Percentiles rank a stretch among this genome's conserved stretches.
Conservation (phyloP, 2,329 filamentous ascomycete genomes). For the Apiospora sp. region DNA sequence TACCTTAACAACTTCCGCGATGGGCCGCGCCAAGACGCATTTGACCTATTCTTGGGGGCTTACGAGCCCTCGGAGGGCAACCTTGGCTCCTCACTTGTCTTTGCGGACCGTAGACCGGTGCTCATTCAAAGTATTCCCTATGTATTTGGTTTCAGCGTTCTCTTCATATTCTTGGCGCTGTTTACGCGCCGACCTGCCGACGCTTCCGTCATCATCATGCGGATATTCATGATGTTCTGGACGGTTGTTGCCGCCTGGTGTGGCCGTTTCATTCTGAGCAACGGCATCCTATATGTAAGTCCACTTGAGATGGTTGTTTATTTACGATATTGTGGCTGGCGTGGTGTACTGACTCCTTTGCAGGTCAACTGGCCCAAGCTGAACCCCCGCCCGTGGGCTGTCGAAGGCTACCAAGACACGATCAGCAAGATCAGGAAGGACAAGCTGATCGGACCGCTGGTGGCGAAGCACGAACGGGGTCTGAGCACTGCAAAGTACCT, state of each 20-base stretch:
- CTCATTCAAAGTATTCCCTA: constrained; percentile 95
- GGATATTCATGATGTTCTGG: constrained; percentile 85
- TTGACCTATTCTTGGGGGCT: constrained; percentile 89
- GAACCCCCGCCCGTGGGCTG: constrained; percentile 85
- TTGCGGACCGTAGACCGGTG: constrained; percentile 84
- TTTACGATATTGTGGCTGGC: background rate
- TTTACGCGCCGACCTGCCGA: constrained; percentile 77
- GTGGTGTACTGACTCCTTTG: background rate
- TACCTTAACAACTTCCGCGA: constrained; percentile 94
- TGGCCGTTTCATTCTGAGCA: constrained; percentile 77
- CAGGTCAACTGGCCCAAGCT: constrained; percentile 99
- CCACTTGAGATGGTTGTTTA: constrained; percentile 13
- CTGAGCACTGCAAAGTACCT: constrained; percentile 83
- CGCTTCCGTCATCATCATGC: constrained; percentile 79
- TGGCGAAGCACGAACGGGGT: constrained; percentile 80
- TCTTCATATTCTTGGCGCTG: constrained; percentile 79
- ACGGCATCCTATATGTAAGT: constrained; percentile 95
- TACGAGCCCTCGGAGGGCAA: constrained; percentile 79
- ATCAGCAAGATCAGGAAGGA: constrained; percentile 84
- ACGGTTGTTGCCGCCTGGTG: constrained; percentile 74
- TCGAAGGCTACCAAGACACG: constrained; percentile 89
- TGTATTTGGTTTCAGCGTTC: constrained; percentile 83
- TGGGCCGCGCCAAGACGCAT: constrained; percentile 92
- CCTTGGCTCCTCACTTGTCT: constrained; percentile 76
- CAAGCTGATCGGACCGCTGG: constrained; percentile 78